Evolutionary conservation across 768 basidiomycete genomes (phyloP), one percentile per base, ranked within the genome.

Genomic region (Candolleomyces aberdarensis): DNA sequence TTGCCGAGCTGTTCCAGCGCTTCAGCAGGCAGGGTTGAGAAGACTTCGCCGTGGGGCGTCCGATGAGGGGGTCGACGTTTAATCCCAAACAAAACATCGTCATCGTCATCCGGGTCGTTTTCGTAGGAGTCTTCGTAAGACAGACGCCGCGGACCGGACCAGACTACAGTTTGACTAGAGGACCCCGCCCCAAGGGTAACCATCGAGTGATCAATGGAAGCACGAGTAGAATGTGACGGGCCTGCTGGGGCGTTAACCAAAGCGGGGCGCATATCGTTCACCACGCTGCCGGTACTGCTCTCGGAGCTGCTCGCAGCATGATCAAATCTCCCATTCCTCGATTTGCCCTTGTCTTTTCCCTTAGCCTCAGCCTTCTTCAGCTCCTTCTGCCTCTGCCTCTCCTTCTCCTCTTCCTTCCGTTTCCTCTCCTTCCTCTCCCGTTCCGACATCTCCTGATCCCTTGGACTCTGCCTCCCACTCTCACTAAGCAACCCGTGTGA

Each of bases 401-500:
- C 70, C 62, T 70, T 71, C 41, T 67, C 69, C 57, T 69, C 73
- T 57, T 69, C 72, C 32, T 54, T 63, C 49, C 67, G 68, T 57
- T 61, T 69, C 56, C 66, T 65, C 63, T 72, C 70, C 29, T 67
- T 49, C 41, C 61, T 59, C 9, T 57, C 31, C 14, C 60, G 57
- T 17, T 53, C 52, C 32, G 49, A 39, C 31, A 62, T 61, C 43
- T 76, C 74, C 61, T 70, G 69, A 52, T 75, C 73, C 52, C 68
- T 76, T n/a, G 68, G 67, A 54, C 73, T 71, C n/a, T 62, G 68
- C 1, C 62, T 64, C 55, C 63, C 65, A 36, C 71, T 70, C 22
- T 85, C 85, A 47, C 83, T 82, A 47, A 91, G 75, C 26, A 90
- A 71, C 10, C 88, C 88, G 65, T 91, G 86, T 0, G 86, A 83